phyloP scores from a whole-genome alignment of 352 stramenopile genomes.

The Phytophthora rubi region DNA sequence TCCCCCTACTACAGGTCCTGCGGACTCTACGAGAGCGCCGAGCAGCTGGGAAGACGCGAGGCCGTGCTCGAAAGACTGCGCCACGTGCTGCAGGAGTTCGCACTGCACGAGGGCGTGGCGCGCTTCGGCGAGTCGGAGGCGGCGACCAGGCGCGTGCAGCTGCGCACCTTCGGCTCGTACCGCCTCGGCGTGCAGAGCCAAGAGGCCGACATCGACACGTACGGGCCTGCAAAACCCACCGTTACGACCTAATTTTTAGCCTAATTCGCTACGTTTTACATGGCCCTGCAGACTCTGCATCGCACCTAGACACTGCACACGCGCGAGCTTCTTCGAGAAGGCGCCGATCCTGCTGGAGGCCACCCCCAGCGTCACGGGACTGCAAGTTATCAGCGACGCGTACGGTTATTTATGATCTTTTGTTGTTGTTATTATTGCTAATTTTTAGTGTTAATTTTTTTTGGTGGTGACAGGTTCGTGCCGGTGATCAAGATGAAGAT shows the following conservation, averaged over 20 bases:
- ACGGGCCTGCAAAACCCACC: slow-evolving; percentile 4
- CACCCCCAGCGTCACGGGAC: slow-evolving; percentile 63
- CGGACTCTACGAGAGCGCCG: slow-evolving; percentile 76
- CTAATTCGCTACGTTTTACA: too few relatives aligned
- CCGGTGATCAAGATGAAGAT: slow-evolving; percentile 96
- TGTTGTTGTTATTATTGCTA: background rate
- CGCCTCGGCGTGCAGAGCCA: slow-evolving; percentile 85
- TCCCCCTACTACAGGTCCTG: slow-evolving; percentile 41
- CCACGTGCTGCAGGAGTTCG: slow-evolving; percentile 78
- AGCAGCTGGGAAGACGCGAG: slow-evolving; percentile 70
- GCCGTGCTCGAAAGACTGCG: slow-evolving; percentile 69
- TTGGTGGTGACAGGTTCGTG: slow-evolving; percentile 59
- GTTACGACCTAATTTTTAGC: too few relatives aligned
- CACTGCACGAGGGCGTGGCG: slow-evolving; percentile 63
- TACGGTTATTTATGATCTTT: slow-evolving; percentile 53
- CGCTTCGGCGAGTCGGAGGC: slow-evolving; percentile 58
- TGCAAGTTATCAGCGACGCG: slow-evolving; percentile 89
- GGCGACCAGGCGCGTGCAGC: slow-evolving; percentile 48
- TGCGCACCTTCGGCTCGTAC: slow-evolving; percentile 94
- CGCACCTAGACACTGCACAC: slow-evolving; percentile 80
- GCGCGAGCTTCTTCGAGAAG: slow-evolving; percentile 89
- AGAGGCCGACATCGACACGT: slow-evolving; percentile 90
- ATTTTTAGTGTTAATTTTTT: background rate
- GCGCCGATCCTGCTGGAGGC: slow-evolving; percentile 81
- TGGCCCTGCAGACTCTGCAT: slow-evolving; percentile 69